phyloP scores from a whole-genome alignment of 2,329 filamentous ascomycete species.

The Cordyceps cateniannulata region DNA sequence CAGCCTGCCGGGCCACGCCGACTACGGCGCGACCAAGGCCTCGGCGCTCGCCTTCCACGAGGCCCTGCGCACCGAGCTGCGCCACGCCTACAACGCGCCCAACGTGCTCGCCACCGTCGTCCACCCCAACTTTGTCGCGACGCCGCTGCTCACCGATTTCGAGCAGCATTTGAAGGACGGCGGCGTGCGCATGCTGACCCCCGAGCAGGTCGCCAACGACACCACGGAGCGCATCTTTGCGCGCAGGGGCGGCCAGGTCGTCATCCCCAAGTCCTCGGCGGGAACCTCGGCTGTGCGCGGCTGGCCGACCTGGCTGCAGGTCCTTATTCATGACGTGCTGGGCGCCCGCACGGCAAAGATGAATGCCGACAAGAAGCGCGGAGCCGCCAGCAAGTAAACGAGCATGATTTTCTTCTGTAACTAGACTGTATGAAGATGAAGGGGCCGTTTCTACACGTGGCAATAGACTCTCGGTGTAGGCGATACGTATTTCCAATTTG shows the following conservation, averaged over 20 bases:
- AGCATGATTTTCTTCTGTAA: neutral
- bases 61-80: constrained; percentile 47
- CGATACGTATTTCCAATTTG: too few relatives aligned
- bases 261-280: constrained; percentile 26
- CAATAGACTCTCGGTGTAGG: too few relatives aligned
- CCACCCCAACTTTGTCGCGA: constrained; percentile 35
- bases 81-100: constrained; percentile 49
- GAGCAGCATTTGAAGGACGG: constrained; percentile 16
- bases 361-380: constrained; percentile 1
- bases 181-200: constrained; percentile 20
- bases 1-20: constrained; percentile 51
- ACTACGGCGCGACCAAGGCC: constrained; percentile 59
- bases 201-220: constrained; percentile 29
- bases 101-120: constrained; percentile 57
- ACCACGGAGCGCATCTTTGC: constrained; percentile 36
- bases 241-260: constrained; percentile 34
- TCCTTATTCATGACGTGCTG: constrained; percentile 13
- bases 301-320: constrained; percentile 26
- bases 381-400: neutral
- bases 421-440: too few relatives aligned
- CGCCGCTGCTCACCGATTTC: constrained; percentile 21
- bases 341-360: constrained; percentile 7
- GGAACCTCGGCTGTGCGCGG: constrained; percentile 26
- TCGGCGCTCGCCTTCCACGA: constrained; percentile 60
- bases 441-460: too few relatives aligned